Evolutionary conservation across 164 flowering plant genomes (phyloP).

Genomic region (Magnolia sinica): DNA sequence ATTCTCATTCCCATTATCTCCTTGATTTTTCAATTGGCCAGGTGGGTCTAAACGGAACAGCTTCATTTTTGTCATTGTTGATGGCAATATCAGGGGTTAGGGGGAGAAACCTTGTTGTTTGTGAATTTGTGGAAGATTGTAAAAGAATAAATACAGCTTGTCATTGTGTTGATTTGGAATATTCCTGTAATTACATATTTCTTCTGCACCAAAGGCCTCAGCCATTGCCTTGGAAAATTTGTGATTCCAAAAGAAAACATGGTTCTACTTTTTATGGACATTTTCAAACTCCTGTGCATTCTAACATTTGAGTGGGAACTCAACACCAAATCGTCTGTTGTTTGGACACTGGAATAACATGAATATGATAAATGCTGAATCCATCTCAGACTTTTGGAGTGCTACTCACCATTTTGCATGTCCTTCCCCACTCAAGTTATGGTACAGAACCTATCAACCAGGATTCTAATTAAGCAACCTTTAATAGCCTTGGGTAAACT

Average conservation of each 20-base stretch:
- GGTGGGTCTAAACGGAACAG: neutral
- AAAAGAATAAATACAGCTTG: constrained; percentile 12
- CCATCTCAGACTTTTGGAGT: neutral
- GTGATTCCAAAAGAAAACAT: neutral
- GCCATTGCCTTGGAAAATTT: neutral
- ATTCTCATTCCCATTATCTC: constrained; percentile 20
- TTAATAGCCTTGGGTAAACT: constrained; percentile 3
- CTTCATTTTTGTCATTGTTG: neutral
- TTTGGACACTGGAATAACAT: constrained; percentile 8
- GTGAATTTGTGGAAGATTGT: constrained; percentile 1
- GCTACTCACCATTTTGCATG: neutral
- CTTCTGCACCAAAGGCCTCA: constrained; percentile 4
- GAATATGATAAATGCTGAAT: neutral
- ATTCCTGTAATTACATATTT: neutral
- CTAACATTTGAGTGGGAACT: neutral
- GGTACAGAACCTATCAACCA: neutral
- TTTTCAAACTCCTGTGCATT: neutral
- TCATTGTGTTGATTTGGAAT: neutral
- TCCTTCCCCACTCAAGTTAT: neutral
- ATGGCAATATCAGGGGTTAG: neutral
- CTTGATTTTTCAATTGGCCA: constrained; percentile 11
- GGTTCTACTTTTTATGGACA: neutral
- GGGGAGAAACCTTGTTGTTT: neutral
- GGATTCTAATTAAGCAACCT: neutral
- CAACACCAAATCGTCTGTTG: constrained; percentile 2